Base-by-base conservation (phyloP, 176 grass and related monocot species). In the Oryza nivara region DNA sequence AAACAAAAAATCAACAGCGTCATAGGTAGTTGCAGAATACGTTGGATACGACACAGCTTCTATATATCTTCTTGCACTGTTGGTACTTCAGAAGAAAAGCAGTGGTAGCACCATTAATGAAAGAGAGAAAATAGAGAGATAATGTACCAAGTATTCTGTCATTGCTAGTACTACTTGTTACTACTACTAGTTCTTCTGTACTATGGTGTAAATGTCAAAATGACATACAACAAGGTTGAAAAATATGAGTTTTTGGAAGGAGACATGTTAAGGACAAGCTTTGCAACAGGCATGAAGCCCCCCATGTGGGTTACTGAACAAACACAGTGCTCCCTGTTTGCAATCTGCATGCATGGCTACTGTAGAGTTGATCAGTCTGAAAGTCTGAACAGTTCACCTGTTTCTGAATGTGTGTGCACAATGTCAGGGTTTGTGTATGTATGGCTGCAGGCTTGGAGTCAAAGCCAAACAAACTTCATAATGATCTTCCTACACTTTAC, bases 41-140 rank as follows among this genome's bases (percentile, higher is more conserved):
- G 44, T 83, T 51, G 38, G 67, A 41, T 41, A 41, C 40, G 40
- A 1, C 7, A 7, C 40, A 41, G 40, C 40, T 41, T 38, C 67
- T 60, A 61, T n/a, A 17, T 61, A 63, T 72, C 68, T 82, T 72
- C 51, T 82, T 82, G 49, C 36, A 63, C 15, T 30, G 36, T 85
- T 75, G 77, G 82, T 89, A 70, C 82, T 80, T 75, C 49, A 69
- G 51, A 45, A 65, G 52, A 47, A 69, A 85, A 84, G 38, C 49
- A 69, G 70, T 47, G 25, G 20, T 23, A 25, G 45, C 68, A 60
- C 60, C 56, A 68, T 44, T 41, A 41, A 38, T 2, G 1, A 66
- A 80, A 60, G 6, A 79, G 9, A 26, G 49, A 30, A 52, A 43
- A 43, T 0, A 35, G 17, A 17, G 0, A 15, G 16, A 36, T 19